These are phyloP conservation scores for Xylaria venustula DNA, from an alignment of 495 filamentous ascomycete genomes.

Conservation along the genomic window DNA sequence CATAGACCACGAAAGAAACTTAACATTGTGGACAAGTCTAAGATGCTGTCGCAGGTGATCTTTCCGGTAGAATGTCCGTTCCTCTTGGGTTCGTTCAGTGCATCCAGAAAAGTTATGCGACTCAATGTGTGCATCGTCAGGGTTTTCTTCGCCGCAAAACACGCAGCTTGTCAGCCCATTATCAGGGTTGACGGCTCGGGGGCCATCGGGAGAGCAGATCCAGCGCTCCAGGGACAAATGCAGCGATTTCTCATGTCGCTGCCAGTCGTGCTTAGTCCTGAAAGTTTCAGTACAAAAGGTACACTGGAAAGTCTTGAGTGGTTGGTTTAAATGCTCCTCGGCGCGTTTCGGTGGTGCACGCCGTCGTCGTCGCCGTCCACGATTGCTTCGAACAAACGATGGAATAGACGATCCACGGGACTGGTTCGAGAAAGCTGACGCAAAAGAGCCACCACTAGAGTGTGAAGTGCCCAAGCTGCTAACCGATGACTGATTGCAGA, in stretches of 20 bases:
- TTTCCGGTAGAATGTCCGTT: slow-evolving; percentile 79
- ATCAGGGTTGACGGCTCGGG: slow-evolving; percentile 47
- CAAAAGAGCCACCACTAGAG: slow-evolving; percentile 67
- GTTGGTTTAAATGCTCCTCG: slow-evolving; percentile 26
- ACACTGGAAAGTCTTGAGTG: slow-evolving; percentile 68
- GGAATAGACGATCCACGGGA: slow-evolving; percentile 67
- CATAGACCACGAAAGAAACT: slow-evolving; percentile 59
- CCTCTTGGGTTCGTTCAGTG: slow-evolving; percentile 59
- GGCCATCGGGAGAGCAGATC: slow-evolving; percentile 71
- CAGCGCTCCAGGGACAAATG: slow-evolving; percentile 76
- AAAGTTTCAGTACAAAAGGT: slow-evolving; percentile 83
- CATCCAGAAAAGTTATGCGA: slow-evolving; percentile 71
- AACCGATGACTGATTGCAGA: slow-evolving; percentile 66
- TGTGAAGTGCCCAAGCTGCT: slow-evolving; percentile 71
- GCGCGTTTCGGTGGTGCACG: slow-evolving; percentile 39
- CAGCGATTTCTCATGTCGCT: slow-evolving; percentile 77
- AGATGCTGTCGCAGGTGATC: slow-evolving; percentile 83
- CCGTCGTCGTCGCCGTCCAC: slow-evolving; percentile 70
- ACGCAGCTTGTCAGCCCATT: slow-evolving; percentile 57
- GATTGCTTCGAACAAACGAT: slow-evolving; percentile 41
- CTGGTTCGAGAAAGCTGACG: slow-evolving; percentile 69
- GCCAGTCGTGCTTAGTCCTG: slow-evolving; percentile 82
- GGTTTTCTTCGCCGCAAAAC: slow-evolving; percentile 63
- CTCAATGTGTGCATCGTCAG: slow-evolving; percentile 61
- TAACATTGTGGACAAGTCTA: slow-evolving; percentile 70